Conservation (phyloP, 2,329 filamentous ascomycete species). For the Chaetomium sp. region DNA sequence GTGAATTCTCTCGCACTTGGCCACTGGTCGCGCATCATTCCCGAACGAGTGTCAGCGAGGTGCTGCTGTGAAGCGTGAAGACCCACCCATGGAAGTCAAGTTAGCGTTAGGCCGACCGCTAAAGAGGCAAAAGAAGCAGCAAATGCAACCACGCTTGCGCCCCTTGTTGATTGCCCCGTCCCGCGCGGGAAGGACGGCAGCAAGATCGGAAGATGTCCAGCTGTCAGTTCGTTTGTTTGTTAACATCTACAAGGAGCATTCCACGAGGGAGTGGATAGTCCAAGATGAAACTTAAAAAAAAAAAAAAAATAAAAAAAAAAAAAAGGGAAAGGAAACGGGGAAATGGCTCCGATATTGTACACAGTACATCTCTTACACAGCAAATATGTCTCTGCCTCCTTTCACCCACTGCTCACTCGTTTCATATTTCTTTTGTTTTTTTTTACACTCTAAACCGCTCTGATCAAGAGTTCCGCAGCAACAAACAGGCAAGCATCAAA, state of each 20-base stretch:
- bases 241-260: background rate
- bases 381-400: background rate
- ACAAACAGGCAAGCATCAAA: background rate
- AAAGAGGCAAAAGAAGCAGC: conserved; percentile 21
- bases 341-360: background rate
- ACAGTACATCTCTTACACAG: background rate
- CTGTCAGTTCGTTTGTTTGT: background rate
- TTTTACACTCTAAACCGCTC: background rate
- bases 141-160: conserved; percentile 9
- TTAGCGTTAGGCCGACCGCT: conserved; percentile 18
- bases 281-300: too few species aligned
- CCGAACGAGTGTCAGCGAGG: background rate
- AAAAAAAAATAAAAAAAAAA: too few species aligned
- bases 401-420: background rate
- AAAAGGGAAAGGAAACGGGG: background rate
- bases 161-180: conserved; percentile 9
- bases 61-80: background rate
- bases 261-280: background rate
- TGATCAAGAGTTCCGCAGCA: background rate
- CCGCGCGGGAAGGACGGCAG: conserved; percentile 12
- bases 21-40: background rate
- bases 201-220: conserved; percentile 10
- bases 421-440: background rate
- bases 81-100: background rate
- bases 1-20: background rate